These are phyloP conservation scores for Westerdykella ornata DNA, from an alignment of 2,329 filamentous ascomycete genomes.

Conservation along the genomic window DNA sequence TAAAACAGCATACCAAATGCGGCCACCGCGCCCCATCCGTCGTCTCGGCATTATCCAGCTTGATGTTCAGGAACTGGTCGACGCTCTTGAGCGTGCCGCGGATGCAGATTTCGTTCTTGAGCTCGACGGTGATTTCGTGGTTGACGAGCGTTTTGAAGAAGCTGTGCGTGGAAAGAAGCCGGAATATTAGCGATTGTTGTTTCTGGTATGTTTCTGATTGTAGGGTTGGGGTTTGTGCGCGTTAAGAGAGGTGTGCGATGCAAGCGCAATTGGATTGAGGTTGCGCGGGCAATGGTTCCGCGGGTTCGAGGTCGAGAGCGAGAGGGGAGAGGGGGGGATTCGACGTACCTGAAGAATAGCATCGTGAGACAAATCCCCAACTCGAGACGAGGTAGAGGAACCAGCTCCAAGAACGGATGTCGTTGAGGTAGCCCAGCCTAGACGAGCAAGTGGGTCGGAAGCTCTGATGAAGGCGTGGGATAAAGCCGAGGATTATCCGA, in stretches of 20 bases:
- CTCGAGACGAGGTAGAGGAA: not conserved
- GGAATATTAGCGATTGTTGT: slow-evolving; percentile 5
- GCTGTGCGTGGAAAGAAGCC: slow-evolving; percentile 22
- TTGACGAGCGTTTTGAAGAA: slow-evolving; percentile 99
- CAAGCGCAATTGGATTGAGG: no score
- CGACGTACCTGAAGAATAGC: slow-evolving; percentile 48
- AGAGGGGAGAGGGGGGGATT: no score
- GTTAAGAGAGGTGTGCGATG: no score
- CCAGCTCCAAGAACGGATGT: not conserved
- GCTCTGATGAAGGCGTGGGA: not conserved
- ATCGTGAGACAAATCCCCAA: slow-evolving; percentile 24
- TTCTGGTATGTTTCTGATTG: not conserved
- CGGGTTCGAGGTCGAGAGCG: not conserved
- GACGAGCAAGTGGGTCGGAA: no score
- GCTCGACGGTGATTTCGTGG: slow-evolving; percentile 93
- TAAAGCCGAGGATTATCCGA: not conserved
- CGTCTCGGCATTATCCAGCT: slow-evolving; percentile 90
- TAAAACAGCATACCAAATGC: slow-evolving; percentile 63
- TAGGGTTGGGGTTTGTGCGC: not conserved
- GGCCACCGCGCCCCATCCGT: slow-evolving; percentile 92
- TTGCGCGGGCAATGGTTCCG: not conserved
- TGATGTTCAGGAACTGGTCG: slow-evolving; percentile 98
- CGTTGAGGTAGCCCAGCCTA: not conserved
- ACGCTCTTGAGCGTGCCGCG: slow-evolving; percentile 93
- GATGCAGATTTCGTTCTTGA: slow-evolving; percentile 99